Evolutionary conservation across 495 filamentous ascomycete genomes (phyloP).

Genomic region (Mytilinidion resinicola): DNA sequence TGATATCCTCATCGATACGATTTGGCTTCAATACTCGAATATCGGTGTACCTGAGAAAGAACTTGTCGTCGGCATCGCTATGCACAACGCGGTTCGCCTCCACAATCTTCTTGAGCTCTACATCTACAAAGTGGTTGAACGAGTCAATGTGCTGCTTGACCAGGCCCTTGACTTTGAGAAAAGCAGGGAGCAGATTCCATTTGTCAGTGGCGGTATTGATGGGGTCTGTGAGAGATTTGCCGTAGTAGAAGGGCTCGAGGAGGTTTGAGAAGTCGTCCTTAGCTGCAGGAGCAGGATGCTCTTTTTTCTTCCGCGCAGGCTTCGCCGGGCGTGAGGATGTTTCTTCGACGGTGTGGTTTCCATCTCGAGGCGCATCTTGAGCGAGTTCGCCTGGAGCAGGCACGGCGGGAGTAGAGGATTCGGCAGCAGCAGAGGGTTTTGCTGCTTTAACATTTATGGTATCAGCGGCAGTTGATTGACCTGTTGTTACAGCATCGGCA

Average conservation of each 20-base stretch:
- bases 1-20: slow-evolving; percentile 58
- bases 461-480: not conserved
- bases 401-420: not conserved
- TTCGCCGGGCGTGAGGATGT: not conserved
- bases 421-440: not conserved
- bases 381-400: too few relatives aligned
- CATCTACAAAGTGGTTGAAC: slow-evolving; percentile 93
- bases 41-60: slow-evolving; percentile 81
- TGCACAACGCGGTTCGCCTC: slow-evolving; percentile 75
- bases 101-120: slow-evolving; percentile 93
- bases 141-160: slow-evolving; percentile 98
- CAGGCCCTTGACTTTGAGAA: slow-evolving; percentile 92
- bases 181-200: slow-evolving; percentile 92
- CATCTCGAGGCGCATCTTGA: not conserved
- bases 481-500: not conserved
- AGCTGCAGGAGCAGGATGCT: not conserved
- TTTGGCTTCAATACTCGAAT: slow-evolving; percentile 77
- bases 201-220: slow-evolving; percentile 90
- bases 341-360: not conserved
- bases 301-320: slow-evolving; percentile 7
- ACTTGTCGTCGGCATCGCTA: slow-evolving; percentile 82
- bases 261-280: slow-evolving; percentile 66
- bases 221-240: slow-evolving; percentile 84
- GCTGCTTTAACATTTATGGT: not conserved
- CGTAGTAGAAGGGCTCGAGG: slow-evolving; percentile 91